These are phyloP conservation scores for Elsinoe australis DNA, from an alignment of 2,329 filamentous ascomycete genomes.

Conservation along the genomic window DNA sequence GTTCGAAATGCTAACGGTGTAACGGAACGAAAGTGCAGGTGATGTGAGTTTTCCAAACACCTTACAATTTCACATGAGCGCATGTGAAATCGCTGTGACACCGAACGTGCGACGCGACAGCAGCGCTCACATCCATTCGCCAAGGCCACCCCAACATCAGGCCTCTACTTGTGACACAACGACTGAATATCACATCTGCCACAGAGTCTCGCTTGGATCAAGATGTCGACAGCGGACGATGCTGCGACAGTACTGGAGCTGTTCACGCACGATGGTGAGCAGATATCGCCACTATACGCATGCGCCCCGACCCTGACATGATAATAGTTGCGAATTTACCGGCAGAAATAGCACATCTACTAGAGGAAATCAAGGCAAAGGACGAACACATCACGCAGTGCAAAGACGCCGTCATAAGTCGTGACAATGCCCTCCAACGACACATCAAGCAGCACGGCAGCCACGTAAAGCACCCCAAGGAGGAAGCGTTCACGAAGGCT, in stretches of 20 bases:
- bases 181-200: background rate
- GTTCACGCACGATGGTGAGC: constrained; percentile 59
- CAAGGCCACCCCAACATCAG: background rate
- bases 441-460: constrained; percentile 72
- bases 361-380: constrained; percentile 76
- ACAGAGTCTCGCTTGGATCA: background rate
- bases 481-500: constrained; percentile 58
- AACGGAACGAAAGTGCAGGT: background rate
- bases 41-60: background rate
- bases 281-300: constrained; percentile 1
- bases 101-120: background rate
- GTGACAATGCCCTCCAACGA: constrained; percentile 69
- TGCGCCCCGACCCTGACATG: constrained; percentile 11
- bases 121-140: background rate
- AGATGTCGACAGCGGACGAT: constrained; percentile 49
- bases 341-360: constrained; percentile 73
- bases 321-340: constrained; percentile 63
- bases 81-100: constrained; percentile 8
- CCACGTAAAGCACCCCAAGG: constrained; percentile 65
- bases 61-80: background rate
- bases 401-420: constrained; percentile 59
- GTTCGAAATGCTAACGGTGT: background rate
- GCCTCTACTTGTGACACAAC: background rate
- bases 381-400: constrained; percentile 65
- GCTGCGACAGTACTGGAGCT: constrained; percentile 68